Conservation (phyloP, 164 flowering plant species). For the Magnolia kwangsiensis region DNA sequence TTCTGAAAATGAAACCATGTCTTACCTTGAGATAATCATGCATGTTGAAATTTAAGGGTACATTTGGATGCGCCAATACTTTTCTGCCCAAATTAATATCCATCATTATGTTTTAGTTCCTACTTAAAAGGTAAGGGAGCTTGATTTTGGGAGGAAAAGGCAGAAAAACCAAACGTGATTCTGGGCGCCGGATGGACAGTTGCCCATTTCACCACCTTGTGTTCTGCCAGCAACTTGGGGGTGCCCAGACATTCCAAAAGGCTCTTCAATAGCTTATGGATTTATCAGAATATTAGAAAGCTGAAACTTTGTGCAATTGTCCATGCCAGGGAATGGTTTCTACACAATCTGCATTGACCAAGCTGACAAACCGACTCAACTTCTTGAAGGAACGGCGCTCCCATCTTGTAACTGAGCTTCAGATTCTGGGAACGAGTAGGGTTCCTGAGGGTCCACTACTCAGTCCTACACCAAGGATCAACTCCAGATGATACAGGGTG, state of each 20-base stretch:
- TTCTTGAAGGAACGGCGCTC: conserved; percentile 72
- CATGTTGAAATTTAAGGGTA: too few species aligned
- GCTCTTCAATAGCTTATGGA: background rate
- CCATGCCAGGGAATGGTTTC: conserved; percentile 12
- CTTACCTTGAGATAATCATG: too few species aligned
- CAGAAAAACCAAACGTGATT: too few species aligned
- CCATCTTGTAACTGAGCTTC: conserved; percentile 65
- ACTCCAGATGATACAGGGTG: conserved; percentile 7
- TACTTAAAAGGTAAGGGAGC: too few species aligned
- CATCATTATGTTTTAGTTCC: too few species aligned
- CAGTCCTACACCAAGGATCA: conserved; percentile 3
- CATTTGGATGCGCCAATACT: too few species aligned
- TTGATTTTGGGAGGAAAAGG: too few species aligned
- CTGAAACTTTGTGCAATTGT: background rate
- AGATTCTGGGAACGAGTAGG: conserved; percentile 1
- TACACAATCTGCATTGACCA: conserved; percentile 62
- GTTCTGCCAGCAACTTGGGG: too few species aligned
- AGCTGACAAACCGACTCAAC: conserved; percentile 71
- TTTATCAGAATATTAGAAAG: background rate
- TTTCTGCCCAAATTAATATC: too few species aligned
- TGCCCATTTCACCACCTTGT: too few species aligned
- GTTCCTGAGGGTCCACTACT: background rate
- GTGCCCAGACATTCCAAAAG: too few species aligned
- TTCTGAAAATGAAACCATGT: background rate
- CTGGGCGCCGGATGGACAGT: too few species aligned